Evolutionary conservation across 306 rosid genomes (phyloP), one percentile per base, ranked within the genome.

Genomic region (Cyclanthera cordifolia): DNA sequence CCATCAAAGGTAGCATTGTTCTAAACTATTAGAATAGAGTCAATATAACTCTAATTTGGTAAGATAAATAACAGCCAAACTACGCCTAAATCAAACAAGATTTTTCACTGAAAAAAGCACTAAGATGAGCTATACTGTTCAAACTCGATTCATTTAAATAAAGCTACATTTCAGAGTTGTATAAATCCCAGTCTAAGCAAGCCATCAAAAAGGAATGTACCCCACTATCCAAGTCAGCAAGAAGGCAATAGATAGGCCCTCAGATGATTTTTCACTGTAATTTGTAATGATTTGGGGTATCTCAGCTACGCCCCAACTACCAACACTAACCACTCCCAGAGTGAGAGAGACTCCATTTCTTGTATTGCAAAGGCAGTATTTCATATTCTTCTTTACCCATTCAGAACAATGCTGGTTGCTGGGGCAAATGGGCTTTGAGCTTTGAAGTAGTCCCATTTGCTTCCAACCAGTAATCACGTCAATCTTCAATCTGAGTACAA

Each of bases 271-370:
- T n/a, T 82, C 56, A 70, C 12, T 71, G 74, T 76, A 85, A 79
- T 88, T 88, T 9, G 95, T 88, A 77, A 86, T 64, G 59, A 91
- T 69, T 71, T 88, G 97, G 60, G 97, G 97, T 30, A 91, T 76
- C 86, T 91, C 97, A 70, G 96, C 97, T 37, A 81, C 84, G 72
- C 81, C 77, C 97, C 97, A 91, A 79, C 82, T 74, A 45, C 70
- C 8, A 25, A 91, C 88, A 76, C 96, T 88, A 49, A 83, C 23
- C 12, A 82, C 1, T 53, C 97, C 97, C 74, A 91, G 74, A 16
- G 68, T 21, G 59, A 71, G 74, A n/a, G 97, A 91, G 68, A 79
- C 73, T 67, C 81, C 84, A 43, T 88, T 85, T 80, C 48, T 83
- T 49, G 10, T 59, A 76, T 74, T 73, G 75, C 80, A 74, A 37